Percentiles rank a stretch among this genome's conserved stretches.
Conservation (phyloP, 225 moss, liverwort and hornwort genomes). For the Climacium dendroides region DNA sequence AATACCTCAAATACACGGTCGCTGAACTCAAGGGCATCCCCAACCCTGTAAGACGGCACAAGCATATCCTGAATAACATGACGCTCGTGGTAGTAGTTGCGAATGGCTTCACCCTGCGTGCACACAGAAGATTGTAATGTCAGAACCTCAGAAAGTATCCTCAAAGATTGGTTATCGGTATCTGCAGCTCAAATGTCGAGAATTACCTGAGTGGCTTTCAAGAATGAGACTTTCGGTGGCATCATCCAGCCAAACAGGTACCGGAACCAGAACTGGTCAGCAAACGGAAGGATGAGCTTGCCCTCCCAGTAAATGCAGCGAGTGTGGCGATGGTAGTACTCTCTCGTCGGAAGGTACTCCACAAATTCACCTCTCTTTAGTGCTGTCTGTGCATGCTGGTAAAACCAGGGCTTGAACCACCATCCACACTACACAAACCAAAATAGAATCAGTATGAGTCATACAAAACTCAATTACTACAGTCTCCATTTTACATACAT, state of each 20-base stretch:
- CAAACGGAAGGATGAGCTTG: slow-evolving; percentile 93
- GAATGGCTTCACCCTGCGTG: slow-evolving; percentile 72
- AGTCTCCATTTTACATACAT: background rate
- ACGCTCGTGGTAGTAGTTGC: slow-evolving; percentile 95
- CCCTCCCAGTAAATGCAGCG: slow-evolving; percentile 97
- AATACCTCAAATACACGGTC: slow-evolving; percentile 84
- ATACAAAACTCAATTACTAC: too few relatives aligned
- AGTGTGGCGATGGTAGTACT: slow-evolving; percentile 93
- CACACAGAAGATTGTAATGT: background rate
- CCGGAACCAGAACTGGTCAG: slow-evolving; percentile 83
- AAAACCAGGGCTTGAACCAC: slow-evolving; percentile 97
- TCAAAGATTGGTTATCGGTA: background rate
- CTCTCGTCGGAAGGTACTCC: slow-evolving; percentile 81
- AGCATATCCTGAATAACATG: slow-evolving; percentile 99
- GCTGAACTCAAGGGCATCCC: slow-evolving; percentile 80
- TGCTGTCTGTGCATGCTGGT: slow-evolving; percentile 78
- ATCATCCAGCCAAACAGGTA: slow-evolving; percentile 95
- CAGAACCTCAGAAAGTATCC: background rate
- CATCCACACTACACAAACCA: slow-evolving; percentile 22
- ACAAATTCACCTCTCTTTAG: slow-evolving; percentile 65
- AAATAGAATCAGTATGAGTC: background rate
- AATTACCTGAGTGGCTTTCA: slow-evolving; percentile 84
- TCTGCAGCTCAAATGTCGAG: background rate
- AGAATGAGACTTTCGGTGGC: slow-evolving; percentile 96
- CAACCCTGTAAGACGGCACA: slow-evolving; percentile 72